These are phyloP conservation scores for Flaveria ramosissima DNA, from an alignment of 129 eudicot species.

Conservation along the genomic window DNA sequence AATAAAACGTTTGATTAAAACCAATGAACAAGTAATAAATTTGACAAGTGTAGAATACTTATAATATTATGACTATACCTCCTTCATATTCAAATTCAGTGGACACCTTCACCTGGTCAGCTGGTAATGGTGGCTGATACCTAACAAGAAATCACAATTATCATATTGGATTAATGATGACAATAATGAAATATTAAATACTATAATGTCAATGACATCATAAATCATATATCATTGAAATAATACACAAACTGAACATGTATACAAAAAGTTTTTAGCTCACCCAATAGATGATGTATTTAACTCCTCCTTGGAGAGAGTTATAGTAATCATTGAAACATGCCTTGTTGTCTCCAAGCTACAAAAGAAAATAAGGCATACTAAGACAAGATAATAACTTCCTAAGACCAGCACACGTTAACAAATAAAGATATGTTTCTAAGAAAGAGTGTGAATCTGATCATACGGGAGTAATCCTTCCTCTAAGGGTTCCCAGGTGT, in stretches of 20 bases:
- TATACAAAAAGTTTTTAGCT: slow-evolving; percentile 21
- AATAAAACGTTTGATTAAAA: slow-evolving; percentile 11
- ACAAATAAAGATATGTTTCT: neutral
- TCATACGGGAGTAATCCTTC: slow-evolving; percentile 98
- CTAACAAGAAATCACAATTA: slow-evolving; percentile 38
- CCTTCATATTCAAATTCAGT: slow-evolving; percentile 80
- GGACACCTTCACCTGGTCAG: slow-evolving; percentile 81
- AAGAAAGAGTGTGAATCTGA: neutral
- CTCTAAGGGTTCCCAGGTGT: slow-evolving; percentile 98
- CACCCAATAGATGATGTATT: slow-evolving; percentile 71
- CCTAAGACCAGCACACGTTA: neutral
- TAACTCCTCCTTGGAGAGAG: slow-evolving; percentile 75
- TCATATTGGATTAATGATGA: neutral
- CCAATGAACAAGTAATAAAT: neutral
- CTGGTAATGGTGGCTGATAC: slow-evolving; percentile 94
- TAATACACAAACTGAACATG: neutral
- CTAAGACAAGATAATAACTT: neutral
- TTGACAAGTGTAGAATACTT: neutral
- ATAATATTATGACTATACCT: slow-evolving; percentile 47
- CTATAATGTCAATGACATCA: neutral
- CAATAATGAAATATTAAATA: neutral
- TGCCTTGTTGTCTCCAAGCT: slow-evolving; percentile 91
- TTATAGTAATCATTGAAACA: slow-evolving; percentile 92
- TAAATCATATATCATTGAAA: neutral
- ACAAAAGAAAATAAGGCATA: slow-evolving; percentile 16